Evolutionary conservation across 2,329 filamentous ascomycete species (phyloP), one percentile per base, ranked within the genome.

Genomic region (Colletotrichum liaoningense): DNA sequence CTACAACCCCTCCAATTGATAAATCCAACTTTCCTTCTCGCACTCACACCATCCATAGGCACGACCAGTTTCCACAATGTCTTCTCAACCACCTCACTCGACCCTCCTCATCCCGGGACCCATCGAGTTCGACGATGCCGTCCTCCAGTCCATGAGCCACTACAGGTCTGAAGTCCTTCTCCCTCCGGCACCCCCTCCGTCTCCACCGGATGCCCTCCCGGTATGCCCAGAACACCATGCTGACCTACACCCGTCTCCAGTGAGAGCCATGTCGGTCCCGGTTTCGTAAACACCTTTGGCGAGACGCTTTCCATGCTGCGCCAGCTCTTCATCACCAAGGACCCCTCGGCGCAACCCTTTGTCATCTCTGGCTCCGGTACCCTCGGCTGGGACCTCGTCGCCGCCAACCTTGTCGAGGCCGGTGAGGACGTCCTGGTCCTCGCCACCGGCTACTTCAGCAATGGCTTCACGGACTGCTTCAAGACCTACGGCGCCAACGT

Each of bases 51-150:
- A 46, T 24, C 33, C 38, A 28, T 52, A 69, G 64, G 67, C 42
- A 54, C 63, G 74, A 30, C 66, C 63, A 14, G 26, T 64, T 19
- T 73, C 77, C 80, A 86, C 80, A 67, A 92, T 92, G 91, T 92
- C 90, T 77, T 87, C 86, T 73, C 91, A 92, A 78, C 86, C 89
- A 68, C 83, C 86, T 63, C 91, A 93, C 80, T 84, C 90, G 56
- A 93, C 96, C 69, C 88, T 99, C 84, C 91, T 99, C 85, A 98
- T 99, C 81, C 97, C 97, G 63, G 97, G 97, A 76, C 97, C 97
- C 80, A 97, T 98, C 83, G 96, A 98, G 87, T 98, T 98, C 81
- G 96, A 98, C 83, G 96, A 98, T 96, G 95, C 92, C 60, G 96
- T 98, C 74, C 91, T 98, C 65, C 91, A 95, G 84, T 94, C 95